Percentiles rank a stretch among this genome's conserved stretches.
Evolutionary conservation across 257 asterid species (phyloP).

Genomic region (Przewalskia tangutica): DNA sequence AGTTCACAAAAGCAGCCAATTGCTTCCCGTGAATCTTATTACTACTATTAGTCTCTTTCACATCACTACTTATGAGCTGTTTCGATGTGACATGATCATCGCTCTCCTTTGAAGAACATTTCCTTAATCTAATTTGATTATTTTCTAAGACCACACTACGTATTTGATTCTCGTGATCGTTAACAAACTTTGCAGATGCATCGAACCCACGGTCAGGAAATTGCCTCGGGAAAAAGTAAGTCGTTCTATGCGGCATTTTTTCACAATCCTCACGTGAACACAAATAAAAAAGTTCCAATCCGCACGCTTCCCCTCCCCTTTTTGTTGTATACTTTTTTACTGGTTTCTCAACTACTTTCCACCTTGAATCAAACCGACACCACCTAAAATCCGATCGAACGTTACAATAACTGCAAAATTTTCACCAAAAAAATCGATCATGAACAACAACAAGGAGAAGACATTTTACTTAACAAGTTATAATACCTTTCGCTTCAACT

Average conservation of each 20-base stretch:
- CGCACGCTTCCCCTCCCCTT: background rate
- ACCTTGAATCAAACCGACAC: background rate
- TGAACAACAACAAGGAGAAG: background rate
- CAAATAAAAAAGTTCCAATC: too few species aligned
- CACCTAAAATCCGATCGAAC: background rate
- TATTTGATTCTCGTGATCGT: conserved; percentile 68
- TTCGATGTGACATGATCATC: background rate
- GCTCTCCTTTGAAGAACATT: conserved; percentile 7
- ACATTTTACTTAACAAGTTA: background rate
- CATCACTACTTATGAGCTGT: background rate
- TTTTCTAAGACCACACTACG: background rate
- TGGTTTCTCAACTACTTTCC: background rate
- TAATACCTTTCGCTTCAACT: background rate
- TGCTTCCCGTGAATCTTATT: conserved; percentile 60
- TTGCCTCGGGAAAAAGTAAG: conserved; percentile 83
- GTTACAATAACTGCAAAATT: background rate
- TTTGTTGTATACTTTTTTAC: background rate
- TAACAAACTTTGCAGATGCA: conserved; percentile 31
- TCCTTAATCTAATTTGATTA: conserved; percentile 5
- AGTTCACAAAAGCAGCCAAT: conserved; percentile 43
- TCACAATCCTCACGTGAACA: conserved; percentile 38
- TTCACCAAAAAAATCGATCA: background rate
- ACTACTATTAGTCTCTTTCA: background rate
- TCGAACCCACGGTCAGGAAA: conserved; percentile 49
- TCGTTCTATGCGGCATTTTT: conserved; percentile 87